A percentile compares a stretch with the other conserved stretches of the same genome.
Evolutionary conservation across 75 land plant genomes (phyloP).

Genomic region (Sequoia sempervirens): DNA sequence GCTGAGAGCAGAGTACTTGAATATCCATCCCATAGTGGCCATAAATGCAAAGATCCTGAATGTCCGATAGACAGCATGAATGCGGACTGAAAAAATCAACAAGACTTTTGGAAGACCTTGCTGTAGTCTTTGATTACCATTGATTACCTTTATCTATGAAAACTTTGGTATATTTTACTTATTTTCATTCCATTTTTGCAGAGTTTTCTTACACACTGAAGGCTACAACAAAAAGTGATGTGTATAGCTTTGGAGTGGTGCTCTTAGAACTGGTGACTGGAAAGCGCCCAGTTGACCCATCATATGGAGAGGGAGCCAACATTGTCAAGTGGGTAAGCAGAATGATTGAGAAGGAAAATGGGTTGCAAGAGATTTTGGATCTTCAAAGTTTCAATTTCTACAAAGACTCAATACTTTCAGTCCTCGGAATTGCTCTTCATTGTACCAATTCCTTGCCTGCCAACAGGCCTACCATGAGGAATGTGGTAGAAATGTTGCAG

Average conservation of each 20-base stretch:
- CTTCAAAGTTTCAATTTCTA: constrained; percentile 5
- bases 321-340: constrained; percentile 23
- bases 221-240: constrained; percentile 20
- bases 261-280: constrained; percentile 21
- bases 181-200: constrained; percentile 1
- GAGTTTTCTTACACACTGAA: constrained; percentile 22
- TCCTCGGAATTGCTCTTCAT: constrained; percentile 18
- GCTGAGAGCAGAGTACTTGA: too few relatives aligned
- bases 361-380: constrained; percentile 12
- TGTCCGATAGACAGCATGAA: neutral
- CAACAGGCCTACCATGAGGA: constrained; percentile 22
- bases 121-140: neutral
- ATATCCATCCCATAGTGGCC: neutral
- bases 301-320: constrained; percentile 18
- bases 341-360: constrained; percentile 17
- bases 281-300: constrained; percentile 16
- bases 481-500: constrained; percentile 19
- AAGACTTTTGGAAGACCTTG: neutral
- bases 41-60: neutral
- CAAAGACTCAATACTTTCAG: constrained; percentile 19
- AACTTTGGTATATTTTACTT: neutral
- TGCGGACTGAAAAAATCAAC: neutral
- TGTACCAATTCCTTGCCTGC: constrained; percentile 22
- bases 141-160: neutral
- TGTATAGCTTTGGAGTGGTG: constrained; percentile 26